phyloP scores from a whole-genome alignment of 805 yeast genomes.

The Blastobotrys mokoenaii region DNA sequence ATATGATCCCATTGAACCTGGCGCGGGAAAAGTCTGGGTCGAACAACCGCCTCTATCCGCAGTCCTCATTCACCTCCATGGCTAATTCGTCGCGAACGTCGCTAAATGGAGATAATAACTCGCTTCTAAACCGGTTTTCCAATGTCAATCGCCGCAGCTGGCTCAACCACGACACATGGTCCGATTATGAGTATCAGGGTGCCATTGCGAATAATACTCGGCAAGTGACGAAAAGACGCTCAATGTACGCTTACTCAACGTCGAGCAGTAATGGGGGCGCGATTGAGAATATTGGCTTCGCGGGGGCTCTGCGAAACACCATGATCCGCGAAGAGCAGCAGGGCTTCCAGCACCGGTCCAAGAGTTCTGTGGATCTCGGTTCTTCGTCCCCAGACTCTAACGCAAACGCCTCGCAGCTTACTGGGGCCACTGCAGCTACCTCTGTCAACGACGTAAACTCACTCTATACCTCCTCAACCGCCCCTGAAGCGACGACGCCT shows the following conservation, averaged over 20 bases:
- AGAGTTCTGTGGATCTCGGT: background rate
- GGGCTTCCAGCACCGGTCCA: background rate
- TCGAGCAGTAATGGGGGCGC: background rate
- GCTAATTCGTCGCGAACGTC: background rate
- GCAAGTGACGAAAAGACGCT: slow-evolving; percentile 5
- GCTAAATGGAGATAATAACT: background rate
- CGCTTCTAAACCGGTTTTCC: slow-evolving; percentile 1
- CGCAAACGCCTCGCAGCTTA: background rate
- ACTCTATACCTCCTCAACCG: background rate
- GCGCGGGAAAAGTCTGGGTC: slow-evolving; percentile 7
- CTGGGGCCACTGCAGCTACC: background rate
- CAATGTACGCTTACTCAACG: slow-evolving; percentile 4
- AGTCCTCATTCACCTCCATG: slow-evolving; percentile 8
- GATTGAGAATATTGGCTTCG: slow-evolving; percentile 19
- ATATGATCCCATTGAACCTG: slow-evolving; percentile 16
- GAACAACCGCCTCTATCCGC: slow-evolving; percentile 8
- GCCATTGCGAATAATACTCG: slow-evolving; percentile 4
- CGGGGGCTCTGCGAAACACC: slow-evolving; percentile 20
- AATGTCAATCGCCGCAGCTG: slow-evolving; percentile 15
- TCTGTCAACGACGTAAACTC: background rate
- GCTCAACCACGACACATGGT: slow-evolving; percentile 13
- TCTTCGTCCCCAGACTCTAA: background rate
- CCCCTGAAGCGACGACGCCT: background rate
- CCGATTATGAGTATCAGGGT: slow-evolving; percentile 17
- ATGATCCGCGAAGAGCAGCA: slow-evolving; percentile 19